A percentile compares a stretch with the other conserved stretches of the same genome.
These are phyloP conservation scores for Trametes maxima DNA, from an alignment of 768 basidiomycete genomes.

Conservation along the genomic window DNA sequence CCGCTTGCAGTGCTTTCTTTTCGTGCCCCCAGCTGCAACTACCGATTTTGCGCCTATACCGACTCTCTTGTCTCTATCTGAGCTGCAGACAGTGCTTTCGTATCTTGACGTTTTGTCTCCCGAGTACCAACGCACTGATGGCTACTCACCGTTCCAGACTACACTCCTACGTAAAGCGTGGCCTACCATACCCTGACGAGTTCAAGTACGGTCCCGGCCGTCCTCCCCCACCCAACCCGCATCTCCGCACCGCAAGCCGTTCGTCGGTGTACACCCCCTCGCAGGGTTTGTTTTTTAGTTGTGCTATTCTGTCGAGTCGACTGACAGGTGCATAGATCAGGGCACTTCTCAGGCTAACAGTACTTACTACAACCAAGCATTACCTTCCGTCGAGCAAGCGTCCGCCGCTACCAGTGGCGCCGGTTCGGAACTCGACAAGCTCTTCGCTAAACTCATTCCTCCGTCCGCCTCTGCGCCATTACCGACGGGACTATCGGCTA, in stretches of 20 bases:
- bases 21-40: too few species aligned
- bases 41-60: too few species aligned
- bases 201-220: constrained; percentile 69
- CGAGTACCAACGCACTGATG: not conserved
- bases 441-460: constrained; percentile 44
- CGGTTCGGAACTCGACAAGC: constrained; percentile 45
- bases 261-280: constrained; percentile 6
- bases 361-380: not conserved
- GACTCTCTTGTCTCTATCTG: too few species aligned
- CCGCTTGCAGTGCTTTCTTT: too few species aligned
- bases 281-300: constrained; percentile 3
- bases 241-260: constrained; percentile 26
- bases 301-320: not conserved
- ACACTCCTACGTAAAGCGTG: constrained; percentile 66
- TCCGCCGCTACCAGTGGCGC: not conserved
- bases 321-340: not conserved
- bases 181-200: constrained; percentile 70
- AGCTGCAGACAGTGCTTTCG: not conserved
- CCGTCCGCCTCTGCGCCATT: constrained; percentile 10
- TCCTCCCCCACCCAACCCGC: constrained; percentile 60
- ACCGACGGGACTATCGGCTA: constrained; percentile 26
- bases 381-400: not conserved
- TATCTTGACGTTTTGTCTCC: too few species aligned
- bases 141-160: constrained; percentile 41
- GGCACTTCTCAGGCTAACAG: not conserved